Evolutionary conservation across 495 filamentous ascomycete genomes (phyloP).

Genomic region (Podospora bellae-mahoneyi): DNA sequence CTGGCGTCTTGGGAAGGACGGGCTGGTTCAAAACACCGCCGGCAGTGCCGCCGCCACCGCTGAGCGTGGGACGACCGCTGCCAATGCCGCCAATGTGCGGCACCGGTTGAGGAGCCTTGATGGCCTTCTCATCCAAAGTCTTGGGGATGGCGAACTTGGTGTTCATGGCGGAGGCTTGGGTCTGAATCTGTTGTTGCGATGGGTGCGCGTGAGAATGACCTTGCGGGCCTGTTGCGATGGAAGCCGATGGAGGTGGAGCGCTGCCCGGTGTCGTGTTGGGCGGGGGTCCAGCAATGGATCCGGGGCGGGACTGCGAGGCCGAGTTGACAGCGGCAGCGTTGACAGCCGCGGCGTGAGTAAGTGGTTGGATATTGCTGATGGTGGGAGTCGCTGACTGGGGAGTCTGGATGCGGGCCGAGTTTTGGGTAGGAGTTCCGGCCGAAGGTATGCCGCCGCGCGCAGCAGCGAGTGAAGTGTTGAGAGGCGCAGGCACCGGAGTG

Average conservation of each 20-base stretch:
- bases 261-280: constrained; percentile 9
- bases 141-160: constrained; percentile 76
- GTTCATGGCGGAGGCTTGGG: constrained; percentile 21
- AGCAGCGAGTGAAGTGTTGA: constrained; percentile 47
- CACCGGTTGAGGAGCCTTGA: constrained; percentile 67
- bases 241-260: constrained; percentile 30
- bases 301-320: constrained; percentile 41
- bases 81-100: constrained; percentile 53
- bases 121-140: constrained; percentile 58
- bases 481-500: constrained; percentile 38
- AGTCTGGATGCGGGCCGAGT: constrained; percentile 44
- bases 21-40: constrained; percentile 83
- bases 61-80: constrained; percentile 67
- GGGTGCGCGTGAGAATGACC: constrained; percentile 58
- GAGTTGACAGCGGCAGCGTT: constrained; percentile 26
- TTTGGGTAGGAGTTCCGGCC: constrained; percentile 44
- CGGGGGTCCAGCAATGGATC: constrained; percentile 28
- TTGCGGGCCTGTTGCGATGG: constrained; percentile 28
- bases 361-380: constrained; percentile 39
- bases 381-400: constrained; percentile 47
- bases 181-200: constrained; percentile 26
- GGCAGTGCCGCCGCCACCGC: constrained; percentile 65
- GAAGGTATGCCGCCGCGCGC: constrained; percentile 39
- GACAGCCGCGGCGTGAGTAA: constrained; percentile 47
- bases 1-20: constrained; percentile 72